Evolutionary conservation across 106 monocot genomes (phyloP).

Genomic region (Dioscorea zingiberensis): DNA sequence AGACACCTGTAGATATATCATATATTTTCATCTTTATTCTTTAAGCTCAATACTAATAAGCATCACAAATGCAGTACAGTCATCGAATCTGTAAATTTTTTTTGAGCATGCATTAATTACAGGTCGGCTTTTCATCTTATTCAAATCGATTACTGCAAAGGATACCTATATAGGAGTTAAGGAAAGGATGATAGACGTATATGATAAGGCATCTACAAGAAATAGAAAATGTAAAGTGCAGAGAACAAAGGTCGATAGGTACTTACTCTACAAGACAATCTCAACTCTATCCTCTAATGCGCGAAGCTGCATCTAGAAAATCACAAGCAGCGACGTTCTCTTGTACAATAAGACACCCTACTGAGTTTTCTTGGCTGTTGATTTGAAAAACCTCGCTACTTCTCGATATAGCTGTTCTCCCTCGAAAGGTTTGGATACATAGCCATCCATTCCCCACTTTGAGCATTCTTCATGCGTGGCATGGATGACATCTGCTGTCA

Average conservation of each 20-base stretch:
- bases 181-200: background rate
- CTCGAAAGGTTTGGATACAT: conserved; percentile 99
- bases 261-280: conserved; percentile 15
- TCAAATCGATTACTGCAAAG: too few relatives aligned
- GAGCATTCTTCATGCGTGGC: conserved; percentile 87
- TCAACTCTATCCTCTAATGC: conserved; percentile 11
- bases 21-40: too few relatives aligned
- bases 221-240: too few relatives aligned
- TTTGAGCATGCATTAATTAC: too few relatives aligned
- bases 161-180: too few relatives aligned
- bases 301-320: conserved; percentile 6
- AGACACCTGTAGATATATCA: too few relatives aligned
- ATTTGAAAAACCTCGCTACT: conserved; percentile 76
- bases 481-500: conserved; percentile 99
- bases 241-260: background rate
- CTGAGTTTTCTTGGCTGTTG: conserved; percentile 33
- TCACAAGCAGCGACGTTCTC: background rate
- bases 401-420: conserved; percentile 93
- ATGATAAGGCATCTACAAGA: too few relatives aligned
- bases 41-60: too few relatives aligned
- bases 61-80: too few relatives aligned
- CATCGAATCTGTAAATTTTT: too few relatives aligned
- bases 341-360: conserved; percentile 8
- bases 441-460: conserved; percentile 93
- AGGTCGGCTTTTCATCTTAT: too few relatives aligned